These are phyloP conservation scores for Citrus maxima DNA, from an alignment of 345 rosid species.

Conservation along the genomic window DNA sequence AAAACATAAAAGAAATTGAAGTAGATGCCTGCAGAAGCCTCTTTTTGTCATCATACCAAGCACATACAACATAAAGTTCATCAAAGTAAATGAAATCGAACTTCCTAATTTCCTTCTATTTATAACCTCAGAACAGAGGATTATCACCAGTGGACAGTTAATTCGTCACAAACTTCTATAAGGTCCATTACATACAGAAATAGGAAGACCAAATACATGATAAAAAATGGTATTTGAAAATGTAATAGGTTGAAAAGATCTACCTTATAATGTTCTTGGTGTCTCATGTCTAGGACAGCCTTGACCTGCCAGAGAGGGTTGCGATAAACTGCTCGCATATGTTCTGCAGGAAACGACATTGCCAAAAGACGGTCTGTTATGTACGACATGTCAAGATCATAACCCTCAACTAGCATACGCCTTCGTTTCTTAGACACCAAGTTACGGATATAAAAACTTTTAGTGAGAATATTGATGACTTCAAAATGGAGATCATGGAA, in stretches of 20 bases:
- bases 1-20: neutral
- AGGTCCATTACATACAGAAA: neutral
- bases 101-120: neutral
- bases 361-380: conserved; percentile 71
- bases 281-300: conserved; percentile 85
- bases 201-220: neutral
- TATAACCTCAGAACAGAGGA: neutral
- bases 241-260: neutral
- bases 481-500: conserved; percentile 28
- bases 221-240: neutral
- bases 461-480: conserved; percentile 46
- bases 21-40: neutral
- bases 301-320: conserved; percentile 98
- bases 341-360: conserved; percentile 91
- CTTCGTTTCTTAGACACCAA: conserved; percentile 86
- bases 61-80: neutral
- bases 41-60: neutral
- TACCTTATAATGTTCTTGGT: conserved; percentile 79
- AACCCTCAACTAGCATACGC: conserved; percentile 75
- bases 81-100: neutral
- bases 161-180: neutral
- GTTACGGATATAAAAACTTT: conserved; percentile 62
- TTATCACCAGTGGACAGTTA: neutral
- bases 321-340: conserved; percentile 80
- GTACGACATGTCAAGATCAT: conserved; percentile 95